Evolutionary conservation across 768 basidiomycete species (phyloP), one percentile per base, ranked within the genome.

Genomic region (Tricholoma furcatifolium): DNA sequence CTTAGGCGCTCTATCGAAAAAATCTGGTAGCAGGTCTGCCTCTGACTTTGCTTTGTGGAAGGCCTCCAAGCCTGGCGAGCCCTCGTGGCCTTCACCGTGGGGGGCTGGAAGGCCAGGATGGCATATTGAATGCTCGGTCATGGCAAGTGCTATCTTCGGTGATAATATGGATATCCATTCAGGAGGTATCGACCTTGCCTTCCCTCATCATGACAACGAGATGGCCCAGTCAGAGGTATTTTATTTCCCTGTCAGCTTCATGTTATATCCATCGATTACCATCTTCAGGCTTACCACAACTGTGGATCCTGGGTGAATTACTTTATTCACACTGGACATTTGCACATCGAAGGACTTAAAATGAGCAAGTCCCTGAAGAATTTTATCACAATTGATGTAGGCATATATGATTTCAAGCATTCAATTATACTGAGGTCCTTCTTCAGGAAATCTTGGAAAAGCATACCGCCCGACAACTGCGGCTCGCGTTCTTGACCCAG

Each of bases 281-380:
- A 21, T 56, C 5, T 21, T 20, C 54, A 98, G 95, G 96, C 97
- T 3, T 97, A 91, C 71, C 93, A 98, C 67, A 80, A 88, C 53
- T 96, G 93, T 71, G 67, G 76, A 23, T 79, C 93, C 58, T 99
- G 97, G 97, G 95, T 98, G 60, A 98, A 97, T 66, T 99, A 98
- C 69, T 99, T 99, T 75, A 74, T 98, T 44, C 97, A 99, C 70
- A 98, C 96, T 0, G 97, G 97, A 10, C 97, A 99, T 74, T 74
- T 99, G 31, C 95, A 98, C 68, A 98, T 99, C 60, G 93, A 97
- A 67, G 97, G 97, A 8, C 75, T 97, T 53, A 99, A 99, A 71
- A 99, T 99, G 97, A 94, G 91, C 74, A 99, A 99, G 72, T 95
- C 93, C 9, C 72, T 99, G 57, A 99, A 99, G 70, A 99, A 99